Conservation (phyloP, 1,284 basidiomycete genomes). For the Marasmius oreades region DNA sequence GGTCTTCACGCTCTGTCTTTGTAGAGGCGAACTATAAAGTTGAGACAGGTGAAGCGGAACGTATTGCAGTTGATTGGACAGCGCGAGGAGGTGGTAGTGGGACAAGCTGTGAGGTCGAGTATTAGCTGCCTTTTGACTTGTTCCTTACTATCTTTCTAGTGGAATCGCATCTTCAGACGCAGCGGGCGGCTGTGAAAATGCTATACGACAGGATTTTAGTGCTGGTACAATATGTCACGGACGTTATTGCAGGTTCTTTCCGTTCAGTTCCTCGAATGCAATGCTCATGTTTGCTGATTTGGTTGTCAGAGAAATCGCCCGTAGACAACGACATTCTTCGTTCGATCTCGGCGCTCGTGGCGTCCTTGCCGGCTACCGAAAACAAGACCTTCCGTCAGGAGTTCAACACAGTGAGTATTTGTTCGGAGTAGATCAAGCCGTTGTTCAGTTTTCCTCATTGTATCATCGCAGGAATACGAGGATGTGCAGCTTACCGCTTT, state of each 20-base stretch:
- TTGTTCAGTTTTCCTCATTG: constrained; percentile 2
- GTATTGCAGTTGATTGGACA: constrained; percentile 97
- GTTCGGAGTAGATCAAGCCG: no score
- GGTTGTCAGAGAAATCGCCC: constrained; percentile 53
- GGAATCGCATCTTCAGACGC: constrained; percentile 84
- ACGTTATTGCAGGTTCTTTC: constrained; percentile 72
- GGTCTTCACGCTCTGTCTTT: constrained; percentile 75
- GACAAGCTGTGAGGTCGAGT: constrained; percentile 59
- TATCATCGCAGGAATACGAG: constrained; percentile 76
- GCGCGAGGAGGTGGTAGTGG: constrained; percentile 86
- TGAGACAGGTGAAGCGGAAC: constrained; percentile 97
- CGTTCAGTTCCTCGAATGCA: constrained; percentile 18
- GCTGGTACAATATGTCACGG: constrained; percentile 79
- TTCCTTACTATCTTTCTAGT: constrained; percentile 45
- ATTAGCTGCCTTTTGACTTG: background rate
- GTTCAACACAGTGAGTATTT: constrained; percentile 78
- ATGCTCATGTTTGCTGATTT: background rate
- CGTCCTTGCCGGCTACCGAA: constrained; percentile 83
- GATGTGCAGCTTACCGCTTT: constrained; percentile 93
- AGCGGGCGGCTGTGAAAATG: constrained; percentile 95
- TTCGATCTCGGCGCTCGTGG: constrained; percentile 80
- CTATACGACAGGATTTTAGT: constrained; percentile 86
- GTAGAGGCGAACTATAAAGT: constrained; percentile 81
- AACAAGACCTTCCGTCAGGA: constrained; percentile 78
- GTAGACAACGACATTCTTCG: constrained; percentile 82